Conservation (phyloP, 257 asterid genomes). For the Catharanthus roseus region DNA sequence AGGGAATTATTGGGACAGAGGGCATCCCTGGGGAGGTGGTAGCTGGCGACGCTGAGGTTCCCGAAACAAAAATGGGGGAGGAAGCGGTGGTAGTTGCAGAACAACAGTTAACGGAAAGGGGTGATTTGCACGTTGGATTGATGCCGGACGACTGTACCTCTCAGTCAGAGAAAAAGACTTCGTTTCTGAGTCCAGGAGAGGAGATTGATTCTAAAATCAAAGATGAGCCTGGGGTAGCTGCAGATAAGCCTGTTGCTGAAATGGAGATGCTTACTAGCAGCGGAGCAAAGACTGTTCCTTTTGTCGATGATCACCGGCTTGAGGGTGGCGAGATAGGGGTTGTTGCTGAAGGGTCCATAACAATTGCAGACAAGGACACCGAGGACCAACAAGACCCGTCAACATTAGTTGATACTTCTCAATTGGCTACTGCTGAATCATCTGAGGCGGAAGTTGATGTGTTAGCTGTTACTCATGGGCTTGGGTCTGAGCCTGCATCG, state of each 20-base stretch:
- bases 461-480: not conserved
- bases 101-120: not conserved
- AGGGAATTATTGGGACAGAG: slow-evolving; percentile 15
- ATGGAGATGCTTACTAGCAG: slow-evolving; percentile 1
- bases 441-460: slow-evolving; percentile 1
- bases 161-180: not conserved
- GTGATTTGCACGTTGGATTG: slow-evolving; percentile 5
- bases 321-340: not conserved
- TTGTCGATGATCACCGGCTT: not conserved
- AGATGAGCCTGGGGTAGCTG: slow-evolving; percentile 6
- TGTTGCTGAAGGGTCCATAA: not conserved
- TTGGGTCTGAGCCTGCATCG: not conserved
- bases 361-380: not conserved
- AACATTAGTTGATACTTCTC: not conserved
- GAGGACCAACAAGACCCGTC: not conserved
- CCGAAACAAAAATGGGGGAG: slow-evolving; percentile 10
- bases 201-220: not conserved
- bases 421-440: not conserved
- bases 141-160: not conserved
- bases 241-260: not conserved
- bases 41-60: slow-evolving; percentile 14
- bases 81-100: slow-evolving; percentile 15
- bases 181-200: not conserved
- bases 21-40: slow-evolving; percentile 14
- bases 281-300: slow-evolving; percentile 3